phyloP scores from a whole-genome alignment of 352 stramenopile species.

The Phytopythium oedochilum region DNA sequence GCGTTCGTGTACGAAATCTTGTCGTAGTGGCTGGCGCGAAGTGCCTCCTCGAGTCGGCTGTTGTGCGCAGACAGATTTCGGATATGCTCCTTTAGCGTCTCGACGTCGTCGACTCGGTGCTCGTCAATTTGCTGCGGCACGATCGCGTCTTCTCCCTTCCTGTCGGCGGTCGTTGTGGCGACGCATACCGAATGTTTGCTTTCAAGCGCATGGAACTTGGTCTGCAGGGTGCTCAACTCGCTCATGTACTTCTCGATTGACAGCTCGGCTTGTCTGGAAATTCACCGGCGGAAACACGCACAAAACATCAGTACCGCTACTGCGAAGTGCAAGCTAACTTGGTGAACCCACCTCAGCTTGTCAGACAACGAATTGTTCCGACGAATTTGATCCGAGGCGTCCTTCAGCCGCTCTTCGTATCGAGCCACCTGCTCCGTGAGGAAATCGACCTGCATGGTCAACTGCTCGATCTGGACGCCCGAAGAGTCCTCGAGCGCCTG shows the following conservation, averaged over 20 bases:
- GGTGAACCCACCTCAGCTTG: conserved; percentile 38
- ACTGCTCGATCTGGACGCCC: conserved; percentile 63
- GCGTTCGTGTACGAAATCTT: conserved; percentile 83
- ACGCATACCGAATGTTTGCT: conserved; percentile 33
- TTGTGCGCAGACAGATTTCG: conserved; percentile 47
- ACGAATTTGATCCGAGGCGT: conserved; percentile 47
- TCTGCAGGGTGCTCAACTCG: conserved; percentile 42
- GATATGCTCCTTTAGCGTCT: conserved; percentile 49
- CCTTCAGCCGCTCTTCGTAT: conserved; percentile 69
- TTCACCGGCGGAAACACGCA: neutral
- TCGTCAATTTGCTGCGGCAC: conserved; percentile 2
- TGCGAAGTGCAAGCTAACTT: too few species aligned
- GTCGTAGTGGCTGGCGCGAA: conserved; percentile 75
- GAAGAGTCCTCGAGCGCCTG: conserved; percentile 33
- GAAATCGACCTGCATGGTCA: conserved; percentile 64
- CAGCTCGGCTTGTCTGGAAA: conserved; percentile 33
- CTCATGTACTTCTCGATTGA: conserved; percentile 42
- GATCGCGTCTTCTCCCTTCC: neutral
- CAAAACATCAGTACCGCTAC: neutral
- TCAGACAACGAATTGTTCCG: conserved; percentile 37
- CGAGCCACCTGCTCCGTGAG: conserved; percentile 79
- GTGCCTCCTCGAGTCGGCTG: conserved; percentile 63
- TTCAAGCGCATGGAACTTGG: conserved; percentile 44
- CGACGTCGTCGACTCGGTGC: conserved; percentile 2
- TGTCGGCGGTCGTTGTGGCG: conserved; percentile 2